Conservation (phyloP, 2,329 filamentous ascomycete genomes). For the Talaromyces sp. region DNA sequence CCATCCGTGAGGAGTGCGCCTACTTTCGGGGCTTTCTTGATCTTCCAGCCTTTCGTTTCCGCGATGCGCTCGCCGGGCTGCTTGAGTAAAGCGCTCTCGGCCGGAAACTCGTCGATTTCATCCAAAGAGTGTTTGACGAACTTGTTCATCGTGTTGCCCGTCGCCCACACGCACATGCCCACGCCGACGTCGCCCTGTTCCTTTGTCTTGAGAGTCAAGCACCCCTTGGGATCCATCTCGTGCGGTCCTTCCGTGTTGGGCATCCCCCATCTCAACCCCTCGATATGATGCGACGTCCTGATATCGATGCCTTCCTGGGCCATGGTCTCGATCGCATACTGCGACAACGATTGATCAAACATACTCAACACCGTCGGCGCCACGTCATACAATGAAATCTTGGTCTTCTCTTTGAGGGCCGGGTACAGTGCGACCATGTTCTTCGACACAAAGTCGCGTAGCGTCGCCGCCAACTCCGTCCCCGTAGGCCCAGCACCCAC, state of each 20-base stretch:
- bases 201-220: conserved; percentile 50
- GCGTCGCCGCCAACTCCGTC: conserved; percentile 54
- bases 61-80: background rate
- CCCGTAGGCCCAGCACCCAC: conserved; percentile 58
- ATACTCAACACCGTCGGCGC: conserved; percentile 57
- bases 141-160: conserved; percentile 37
- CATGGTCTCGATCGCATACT: conserved; percentile 57
- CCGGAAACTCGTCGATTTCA: conserved; percentile 35
- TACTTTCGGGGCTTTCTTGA: conserved; percentile 47
- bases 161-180: conserved; percentile 47
- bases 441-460: conserved; percentile 55
- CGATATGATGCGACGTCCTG: conserved; percentile 56
- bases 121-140: conserved; percentile 29
- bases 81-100: background rate
- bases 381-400: conserved; percentile 59
- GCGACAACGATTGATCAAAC: conserved; percentile 56
- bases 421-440: conserved; percentile 55
- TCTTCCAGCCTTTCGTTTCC: conserved; percentile 40
- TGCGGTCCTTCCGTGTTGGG: conserved; percentile 39
- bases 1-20: conserved; percentile 55
- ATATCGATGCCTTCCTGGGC: conserved; percentile 54
- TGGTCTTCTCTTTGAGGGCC: conserved; percentile 46
- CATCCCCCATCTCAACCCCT: conserved; percentile 50
- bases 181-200: conserved; percentile 54
- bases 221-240: conserved; percentile 42